phyloP scores from a whole-genome alignment of 345 rosid genomes.

The Erucastrum elatum region DNA sequence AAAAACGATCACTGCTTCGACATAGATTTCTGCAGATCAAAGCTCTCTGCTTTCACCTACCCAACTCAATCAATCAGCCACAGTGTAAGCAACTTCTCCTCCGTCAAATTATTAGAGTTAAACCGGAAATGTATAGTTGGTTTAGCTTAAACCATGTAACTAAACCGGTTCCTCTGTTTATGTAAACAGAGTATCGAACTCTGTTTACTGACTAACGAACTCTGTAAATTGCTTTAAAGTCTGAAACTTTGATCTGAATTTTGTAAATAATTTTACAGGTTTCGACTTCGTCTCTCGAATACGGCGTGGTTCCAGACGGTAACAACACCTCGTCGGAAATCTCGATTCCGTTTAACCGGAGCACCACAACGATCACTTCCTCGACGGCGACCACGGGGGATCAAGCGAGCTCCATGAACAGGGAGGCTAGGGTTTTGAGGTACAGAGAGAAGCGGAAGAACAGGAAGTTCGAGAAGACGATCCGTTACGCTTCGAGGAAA shows the following conservation, averaged over 20 bases:
- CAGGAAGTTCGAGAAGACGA: conserved; percentile 94
- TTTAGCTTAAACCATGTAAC: too few relatives aligned
- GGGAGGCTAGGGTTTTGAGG: conserved; percentile 90
- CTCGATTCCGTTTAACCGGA: conserved; percentile 53
- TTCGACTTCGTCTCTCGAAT: conserved; percentile 79
- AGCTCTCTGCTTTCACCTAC: conserved; percentile 52
- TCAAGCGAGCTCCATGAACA: conserved; percentile 42
- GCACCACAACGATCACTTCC: conserved; percentile 18
- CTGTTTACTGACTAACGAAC: too few relatives aligned
- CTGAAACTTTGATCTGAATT: background rate
- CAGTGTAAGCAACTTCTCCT: conserved; percentile 45
- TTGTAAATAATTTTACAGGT: conserved; percentile 48
- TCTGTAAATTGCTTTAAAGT: too few relatives aligned
- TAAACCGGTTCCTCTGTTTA: too few relatives aligned
- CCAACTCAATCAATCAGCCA: conserved; percentile 49
- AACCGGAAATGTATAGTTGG: too few relatives aligned
- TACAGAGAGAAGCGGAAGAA: conserved; percentile 97
- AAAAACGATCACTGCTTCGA: conserved; percentile 53
- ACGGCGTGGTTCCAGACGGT: conserved; percentile 88
- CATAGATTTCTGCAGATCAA: conserved; percentile 56
- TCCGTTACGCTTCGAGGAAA: conserved; percentile 88
- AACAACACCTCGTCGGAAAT: conserved; percentile 60
- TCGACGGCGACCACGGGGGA: conserved; percentile 29
- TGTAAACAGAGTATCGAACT: too few relatives aligned
- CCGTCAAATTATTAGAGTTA: background rate